Evolutionary conservation across 2,329 filamentous ascomycete species (phyloP), one percentile per base, ranked within the genome.

Genomic region (Penicillium olsonii): DNA sequence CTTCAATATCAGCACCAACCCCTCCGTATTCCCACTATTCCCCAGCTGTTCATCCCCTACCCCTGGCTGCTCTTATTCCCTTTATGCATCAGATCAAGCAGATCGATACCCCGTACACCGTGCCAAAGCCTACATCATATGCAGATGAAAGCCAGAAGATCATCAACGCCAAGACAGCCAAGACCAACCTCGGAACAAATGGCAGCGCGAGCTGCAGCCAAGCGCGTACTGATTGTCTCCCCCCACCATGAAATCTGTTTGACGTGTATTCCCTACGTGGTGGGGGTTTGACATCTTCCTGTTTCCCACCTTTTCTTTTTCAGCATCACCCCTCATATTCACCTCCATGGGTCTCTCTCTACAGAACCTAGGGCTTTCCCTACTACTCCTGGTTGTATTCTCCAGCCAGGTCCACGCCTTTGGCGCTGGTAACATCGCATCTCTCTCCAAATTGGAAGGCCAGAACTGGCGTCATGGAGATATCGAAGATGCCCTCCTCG

Each of bases 401-500:
- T 83, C 85, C 45, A 78, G 78, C 53, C 88, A 87, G 15, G 82
- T 83, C 29, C 78, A 87, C 59, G 90, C 88, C 46, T 95, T 95
- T 67, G 90, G 90, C 59, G 90, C 90, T 62, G 91, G 91, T 54
- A 95, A 95, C 72, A 94, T 95, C 68, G 89, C 88, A 35, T 84
- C 87, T 50, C 81, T 90, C 53, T 87, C 89, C 65, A 87, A 85
- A 68, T 80, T 95, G 45, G 89, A 94, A 70, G 90, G 90, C 57
- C 81, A 89, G 68, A 95, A 95, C 70, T 95, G 87, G 87, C 87
- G 88, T 59, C 88, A 92, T 80, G 88, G 88, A 65, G 92, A 96
- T 71, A 95, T 96, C 64, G 92, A 96, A 77, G 92, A 96, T 76
- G 87, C 87, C 27, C 84, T 96, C 47, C 83, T 95, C 51, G 85